These are phyloP conservation scores for Pseudogymnoascus sp. DNA, from an alignment of 2,329 filamentous ascomycete genomes.

Conservation along the genomic window DNA sequence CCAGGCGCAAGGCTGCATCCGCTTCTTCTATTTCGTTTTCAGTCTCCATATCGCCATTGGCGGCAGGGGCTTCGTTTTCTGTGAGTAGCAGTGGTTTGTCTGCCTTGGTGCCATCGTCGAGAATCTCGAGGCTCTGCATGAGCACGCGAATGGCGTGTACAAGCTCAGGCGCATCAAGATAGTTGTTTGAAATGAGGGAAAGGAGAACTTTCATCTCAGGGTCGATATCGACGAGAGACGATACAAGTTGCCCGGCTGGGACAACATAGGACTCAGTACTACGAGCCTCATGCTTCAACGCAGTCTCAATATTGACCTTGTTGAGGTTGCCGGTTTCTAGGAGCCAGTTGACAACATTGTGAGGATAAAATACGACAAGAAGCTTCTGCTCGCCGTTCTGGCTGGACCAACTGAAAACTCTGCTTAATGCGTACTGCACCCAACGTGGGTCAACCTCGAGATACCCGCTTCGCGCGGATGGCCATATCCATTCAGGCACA, in stretches of 20 bases:
- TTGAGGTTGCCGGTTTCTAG: slow-evolving; percentile 52
- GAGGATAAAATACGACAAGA: slow-evolving; percentile 36
- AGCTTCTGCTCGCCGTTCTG: slow-evolving; percentile 18
- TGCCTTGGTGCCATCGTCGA: slow-evolving; percentile 20
- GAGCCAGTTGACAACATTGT: slow-evolving; percentile 48
- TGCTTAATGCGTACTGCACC: slow-evolving; percentile 45
- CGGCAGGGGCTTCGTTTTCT: slow-evolving; percentile 9
- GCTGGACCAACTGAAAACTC: slow-evolving; percentile 33
- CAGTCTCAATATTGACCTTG: slow-evolving; percentile 47
- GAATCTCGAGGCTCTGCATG: slow-evolving; percentile 60
- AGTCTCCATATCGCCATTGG: slow-evolving; percentile 27
- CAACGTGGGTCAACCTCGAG: slow-evolving; percentile 53
- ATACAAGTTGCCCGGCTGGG: slow-evolving; percentile 52
- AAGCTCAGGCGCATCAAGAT: slow-evolving; percentile 57
- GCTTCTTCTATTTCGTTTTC: slow-evolving; percentile 50
- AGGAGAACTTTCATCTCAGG: slow-evolving; percentile 58
- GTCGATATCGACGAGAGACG: slow-evolving; percentile 55
- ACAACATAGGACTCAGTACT: slow-evolving; percentile 33
- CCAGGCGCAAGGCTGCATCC: slow-evolving; percentile 57
- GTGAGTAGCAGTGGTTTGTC: slow-evolving; percentile 21
- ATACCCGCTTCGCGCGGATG: slow-evolving; percentile 18
- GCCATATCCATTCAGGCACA: slow-evolving; percentile 39
- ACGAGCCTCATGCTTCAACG: slow-evolving; percentile 42
- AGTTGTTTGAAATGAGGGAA: slow-evolving; percentile 55
- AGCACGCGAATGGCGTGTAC: slow-evolving; percentile 56